Percentiles rank a stretch among this genome's conserved stretches.
Evolutionary conservation across 768 basidiomycete genomes (phyloP).

Genomic region (Omphalotus guepiniiformis): DNA sequence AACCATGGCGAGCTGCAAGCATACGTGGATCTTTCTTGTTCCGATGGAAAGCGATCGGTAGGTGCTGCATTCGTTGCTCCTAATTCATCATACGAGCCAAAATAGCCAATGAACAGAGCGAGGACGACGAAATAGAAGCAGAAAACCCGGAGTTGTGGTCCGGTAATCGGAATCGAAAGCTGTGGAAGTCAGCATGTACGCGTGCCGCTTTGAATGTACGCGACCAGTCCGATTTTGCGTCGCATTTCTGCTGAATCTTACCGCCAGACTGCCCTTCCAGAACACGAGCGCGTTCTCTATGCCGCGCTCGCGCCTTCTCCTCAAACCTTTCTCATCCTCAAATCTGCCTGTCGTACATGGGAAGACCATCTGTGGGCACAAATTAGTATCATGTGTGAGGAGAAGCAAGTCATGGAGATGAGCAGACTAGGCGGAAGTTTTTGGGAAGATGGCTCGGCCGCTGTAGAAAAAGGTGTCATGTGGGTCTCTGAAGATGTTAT

Average conservation of each 20-base stretch:
- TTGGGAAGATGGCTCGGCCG: conserved; percentile 66
- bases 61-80: conserved; percentile 18
- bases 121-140: conserved; percentile 48
- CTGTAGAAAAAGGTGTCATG: conserved; percentile 35
- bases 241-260: background rate
- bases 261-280: conserved; percentile 51
- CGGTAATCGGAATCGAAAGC: conserved; percentile 71
- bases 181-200: conserved; percentile 89
- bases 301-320: conserved; percentile 77
- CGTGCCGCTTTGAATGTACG: conserved; percentile 74
- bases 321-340: conserved; percentile 60
- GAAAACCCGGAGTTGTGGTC: conserved; percentile 49
- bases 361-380: conserved; percentile 96
- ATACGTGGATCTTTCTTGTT: conserved; percentile 81
- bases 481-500: conserved; percentile 19
- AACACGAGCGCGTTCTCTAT: conserved; percentile 80
- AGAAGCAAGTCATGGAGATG: conserved; percentile 71
- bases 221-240: conserved; percentile 9
- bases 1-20: conserved; percentile 90
- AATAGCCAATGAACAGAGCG: conserved; percentile 34
- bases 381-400: conserved; percentile 75
- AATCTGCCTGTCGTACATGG: conserved; percentile 82
- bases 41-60: conserved; percentile 70
- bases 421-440: conserved; percentile 66
- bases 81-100: background rate